These are phyloP conservation scores for Ormosia emarginata DNA, from an alignment of 306 rosid genomes.

Conservation along the genomic window DNA sequence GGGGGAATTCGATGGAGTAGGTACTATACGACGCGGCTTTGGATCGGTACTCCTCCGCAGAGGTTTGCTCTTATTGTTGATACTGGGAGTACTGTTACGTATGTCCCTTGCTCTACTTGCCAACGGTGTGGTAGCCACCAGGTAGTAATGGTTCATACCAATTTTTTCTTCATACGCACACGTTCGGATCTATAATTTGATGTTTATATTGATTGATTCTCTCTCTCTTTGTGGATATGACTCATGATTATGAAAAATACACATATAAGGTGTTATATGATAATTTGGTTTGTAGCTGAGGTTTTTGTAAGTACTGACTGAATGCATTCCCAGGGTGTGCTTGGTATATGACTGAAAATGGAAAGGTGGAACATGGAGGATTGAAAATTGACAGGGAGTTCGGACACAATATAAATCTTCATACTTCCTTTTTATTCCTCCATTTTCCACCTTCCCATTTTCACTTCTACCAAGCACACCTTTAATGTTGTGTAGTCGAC, in stretches of 20 bases:
- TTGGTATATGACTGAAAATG: background rate
- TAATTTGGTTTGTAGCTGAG: slow-evolving; percentile 14
- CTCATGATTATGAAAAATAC: background rate
- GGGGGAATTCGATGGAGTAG: slow-evolving; percentile 32
- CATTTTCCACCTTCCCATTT: background rate
- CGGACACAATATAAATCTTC: background rate
- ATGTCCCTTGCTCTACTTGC: slow-evolving; percentile 89
- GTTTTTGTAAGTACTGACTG: background rate
- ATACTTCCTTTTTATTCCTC: background rate
- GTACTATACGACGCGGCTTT: slow-evolving; percentile 83
- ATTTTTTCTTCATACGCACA: background rate
- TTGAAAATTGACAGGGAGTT: background rate
- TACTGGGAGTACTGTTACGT: slow-evolving; percentile 95
- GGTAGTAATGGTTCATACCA: slow-evolving; percentile 28
- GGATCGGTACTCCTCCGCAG: slow-evolving; percentile 98
- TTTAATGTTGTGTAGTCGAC: background rate
- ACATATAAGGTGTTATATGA: background rate
- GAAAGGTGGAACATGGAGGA: background rate
- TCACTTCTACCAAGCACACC: background rate
- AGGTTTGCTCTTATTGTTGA: slow-evolving; percentile 88
- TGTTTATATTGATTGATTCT: slow-evolving; percentile 7
- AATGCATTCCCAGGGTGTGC: background rate
- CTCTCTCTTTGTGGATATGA: background rate
- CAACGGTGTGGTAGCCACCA: slow-evolving; percentile 74
- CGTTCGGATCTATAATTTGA: background rate